phyloP scores from a whole-genome alignment of 768 basidiomycete species.

The Sarcodon aspratus region DNA sequence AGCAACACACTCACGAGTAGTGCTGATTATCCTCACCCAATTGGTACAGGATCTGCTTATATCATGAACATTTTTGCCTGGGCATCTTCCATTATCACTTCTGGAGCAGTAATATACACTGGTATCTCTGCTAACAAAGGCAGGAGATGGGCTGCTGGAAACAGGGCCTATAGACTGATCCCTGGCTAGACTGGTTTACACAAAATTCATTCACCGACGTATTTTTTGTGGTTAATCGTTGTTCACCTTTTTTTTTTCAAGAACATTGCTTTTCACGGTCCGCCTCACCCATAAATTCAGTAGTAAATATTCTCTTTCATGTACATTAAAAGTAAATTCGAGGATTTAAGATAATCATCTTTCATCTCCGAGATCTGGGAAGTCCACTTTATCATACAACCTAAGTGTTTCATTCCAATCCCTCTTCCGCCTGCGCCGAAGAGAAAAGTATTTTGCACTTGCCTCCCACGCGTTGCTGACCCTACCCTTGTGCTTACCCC shows the following conservation, averaged over 20 bases:
- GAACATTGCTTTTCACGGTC: too few relatives aligned
- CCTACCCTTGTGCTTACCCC: constrained; percentile 62
- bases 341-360: too few relatives aligned
- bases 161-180: too few relatives aligned
- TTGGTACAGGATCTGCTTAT: constrained; percentile 42
- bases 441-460: constrained; percentile 65
- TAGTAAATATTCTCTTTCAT: too few relatives aligned
- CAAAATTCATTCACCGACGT: too few relatives aligned
- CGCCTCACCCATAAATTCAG: too few relatives aligned
- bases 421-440: constrained; percentile 66
- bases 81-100: constrained; percentile 41
- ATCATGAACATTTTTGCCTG: constrained; percentile 50
- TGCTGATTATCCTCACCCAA: not conserved
- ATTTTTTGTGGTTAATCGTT: too few relatives aligned
- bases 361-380: constrained; percentile 30
- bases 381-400: constrained; percentile 75
- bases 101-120: constrained; percentile 43
- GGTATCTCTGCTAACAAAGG: constrained; percentile 53
- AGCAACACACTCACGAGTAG: constrained; percentile 7
- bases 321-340: too few relatives aligned
- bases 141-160: constrained; percentile 34
- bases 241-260: too few relatives aligned
- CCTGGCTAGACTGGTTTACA: too few relatives aligned
- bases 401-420: constrained; percentile 86
- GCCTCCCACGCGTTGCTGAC: constrained; percentile 61